Conservation (phyloP, 1,284 basidiomycete genomes). For the Cryptococcus sp. region DNA sequence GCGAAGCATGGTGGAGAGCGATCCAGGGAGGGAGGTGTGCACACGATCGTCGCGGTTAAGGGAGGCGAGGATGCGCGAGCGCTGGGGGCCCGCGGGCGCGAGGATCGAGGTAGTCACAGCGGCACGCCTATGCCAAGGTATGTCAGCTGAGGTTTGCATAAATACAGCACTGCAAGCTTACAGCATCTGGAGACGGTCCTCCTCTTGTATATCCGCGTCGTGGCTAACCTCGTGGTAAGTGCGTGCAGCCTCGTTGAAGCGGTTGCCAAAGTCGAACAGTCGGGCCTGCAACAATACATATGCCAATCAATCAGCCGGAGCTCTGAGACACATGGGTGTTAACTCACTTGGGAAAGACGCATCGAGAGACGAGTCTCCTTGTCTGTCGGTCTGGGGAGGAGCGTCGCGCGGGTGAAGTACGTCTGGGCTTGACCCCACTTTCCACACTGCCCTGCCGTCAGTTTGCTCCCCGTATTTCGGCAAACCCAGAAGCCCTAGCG, state of each 20-base stretch:
- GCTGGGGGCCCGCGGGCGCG: constrained; percentile 94
- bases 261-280: constrained; percentile 84
- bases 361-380: constrained; percentile 73
- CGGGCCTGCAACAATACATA: constrained; percentile 66
- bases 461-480: not conserved
- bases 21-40: constrained; percentile 55
- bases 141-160: no score
- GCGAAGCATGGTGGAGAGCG: constrained; percentile 74
- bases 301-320: not conserved
- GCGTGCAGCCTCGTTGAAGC: constrained; percentile 91
- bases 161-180: constrained; percentile 49
- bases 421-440: constrained; percentile 79
- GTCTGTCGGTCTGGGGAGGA: constrained; percentile 76
- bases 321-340: not conserved
- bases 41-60: constrained; percentile 92
- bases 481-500: constrained; percentile 7
- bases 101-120: constrained; percentile 94
- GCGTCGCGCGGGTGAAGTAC: constrained; percentile 92
- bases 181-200: constrained; percentile 82
- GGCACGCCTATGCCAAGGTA: constrained; percentile 59
- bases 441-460: constrained; percentile 33
- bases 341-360: constrained; percentile 68
- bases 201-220: constrained; percentile 81
- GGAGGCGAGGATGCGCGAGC: constrained; percentile 84
- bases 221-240: constrained; percentile 92